A percentile compares a stretch with the other conserved stretches of the same genome.
phyloP scores from a whole-genome alignment of 1,284 basidiomycete species.

The Trichosporon sp. region DNA sequence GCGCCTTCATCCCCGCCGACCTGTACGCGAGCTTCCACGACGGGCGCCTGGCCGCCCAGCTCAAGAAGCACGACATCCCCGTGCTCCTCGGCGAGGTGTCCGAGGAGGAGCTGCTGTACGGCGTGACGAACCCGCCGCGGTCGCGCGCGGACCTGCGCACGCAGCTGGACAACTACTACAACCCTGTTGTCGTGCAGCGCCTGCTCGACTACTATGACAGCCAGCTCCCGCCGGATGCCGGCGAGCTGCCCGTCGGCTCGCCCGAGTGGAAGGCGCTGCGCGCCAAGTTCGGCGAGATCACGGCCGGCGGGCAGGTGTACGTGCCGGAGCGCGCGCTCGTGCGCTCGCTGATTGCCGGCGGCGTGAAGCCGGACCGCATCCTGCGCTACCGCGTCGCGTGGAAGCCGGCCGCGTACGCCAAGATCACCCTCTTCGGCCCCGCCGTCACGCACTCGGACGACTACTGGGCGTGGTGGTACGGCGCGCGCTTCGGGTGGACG shows the following conservation, averaged over 20 bases:
- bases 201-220: constrained; percentile 13
- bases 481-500: constrained; percentile 19
- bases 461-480: constrained; percentile 27
- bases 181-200: constrained; percentile 14
- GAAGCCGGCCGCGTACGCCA: constrained; percentile 4
- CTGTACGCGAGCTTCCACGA: constrained; percentile 14
- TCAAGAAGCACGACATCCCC: constrained; percentile 23
- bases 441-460: constrained; percentile 27
- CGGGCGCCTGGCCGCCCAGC: constrained; percentile 22
- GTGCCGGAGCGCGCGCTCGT: constrained; percentile 20
- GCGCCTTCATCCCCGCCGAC: constrained; percentile 24
- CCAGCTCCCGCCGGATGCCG: neutral
- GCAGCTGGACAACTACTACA: constrained; percentile 30
- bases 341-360: constrained; percentile 18
- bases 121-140: constrained; percentile 25
- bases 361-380: constrained; percentile 15
- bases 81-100: constrained; percentile 27
- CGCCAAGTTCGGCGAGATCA: constrained; percentile 25
- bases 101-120: constrained; percentile 28
- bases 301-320: constrained; percentile 28
- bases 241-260: constrained; percentile 7
- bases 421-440: constrained; percentile 6
- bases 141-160: constrained; percentile 12
- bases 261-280: constrained; percentile 13
- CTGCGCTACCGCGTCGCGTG: constrained; percentile 26